Conservation (phyloP, 1,284 basidiomycete genomes). For the Fomitopsis betulina region DNA sequence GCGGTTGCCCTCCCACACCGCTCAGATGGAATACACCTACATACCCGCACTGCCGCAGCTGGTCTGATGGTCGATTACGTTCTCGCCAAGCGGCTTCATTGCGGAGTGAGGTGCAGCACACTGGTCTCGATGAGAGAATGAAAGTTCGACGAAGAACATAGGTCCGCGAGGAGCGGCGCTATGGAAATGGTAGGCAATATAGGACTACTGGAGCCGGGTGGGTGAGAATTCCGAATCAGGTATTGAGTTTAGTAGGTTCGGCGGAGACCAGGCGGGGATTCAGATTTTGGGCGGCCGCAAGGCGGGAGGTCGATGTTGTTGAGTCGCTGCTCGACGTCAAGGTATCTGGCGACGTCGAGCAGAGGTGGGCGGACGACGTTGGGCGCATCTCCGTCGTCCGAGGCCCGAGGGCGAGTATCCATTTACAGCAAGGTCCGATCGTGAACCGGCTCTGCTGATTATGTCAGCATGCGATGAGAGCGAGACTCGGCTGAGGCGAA, state of each 20-base stretch:
- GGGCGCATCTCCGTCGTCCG: neutral
- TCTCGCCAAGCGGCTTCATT: neutral
- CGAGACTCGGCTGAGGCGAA: neutral
- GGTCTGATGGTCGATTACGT: neutral
- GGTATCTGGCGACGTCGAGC: neutral
- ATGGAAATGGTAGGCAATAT: neutral
- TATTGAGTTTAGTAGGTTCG: neutral
- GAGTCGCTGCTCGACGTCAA: neutral
- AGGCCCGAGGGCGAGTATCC: neutral
- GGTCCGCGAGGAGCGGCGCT: neutral
- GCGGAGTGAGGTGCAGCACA: neutral
- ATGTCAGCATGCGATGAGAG: neutral
- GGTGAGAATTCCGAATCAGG: neutral
- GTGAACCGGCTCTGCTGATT: neutral
- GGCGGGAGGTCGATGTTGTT: neutral
- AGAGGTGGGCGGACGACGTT: neutral
- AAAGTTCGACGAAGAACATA: neutral
- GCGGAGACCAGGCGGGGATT: too few relatives aligned
- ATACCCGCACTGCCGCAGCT: neutral
- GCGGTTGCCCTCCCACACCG: neutral
- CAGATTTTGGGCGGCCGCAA: neutral
- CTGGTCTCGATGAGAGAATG: neutral
- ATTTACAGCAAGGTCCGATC: neutral
- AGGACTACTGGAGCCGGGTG: neutral
- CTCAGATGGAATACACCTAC: neutral